Evolutionary conservation across 148 eudicot species (phyloP).

Genomic region (Camellia granthamiana): DNA sequence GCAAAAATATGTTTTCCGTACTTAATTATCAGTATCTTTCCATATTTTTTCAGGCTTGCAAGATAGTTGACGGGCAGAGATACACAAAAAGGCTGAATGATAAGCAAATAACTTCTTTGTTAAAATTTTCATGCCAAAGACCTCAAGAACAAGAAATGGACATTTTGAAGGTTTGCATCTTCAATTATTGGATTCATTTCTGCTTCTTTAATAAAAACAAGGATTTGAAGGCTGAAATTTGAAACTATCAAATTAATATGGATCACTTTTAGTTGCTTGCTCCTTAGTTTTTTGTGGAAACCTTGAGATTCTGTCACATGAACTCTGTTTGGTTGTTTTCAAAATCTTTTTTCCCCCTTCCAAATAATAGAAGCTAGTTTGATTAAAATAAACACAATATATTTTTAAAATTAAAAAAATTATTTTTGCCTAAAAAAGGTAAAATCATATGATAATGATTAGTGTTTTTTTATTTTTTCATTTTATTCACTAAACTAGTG

Average conservation of each 20-base stretch:
- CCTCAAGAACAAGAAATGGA: slow-evolving; percentile 63
- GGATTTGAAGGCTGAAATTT: neutral
- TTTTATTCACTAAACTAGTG: too few species aligned
- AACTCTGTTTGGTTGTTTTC: too few species aligned
- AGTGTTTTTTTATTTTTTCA: too few species aligned
- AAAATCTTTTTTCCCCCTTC: too few species aligned
- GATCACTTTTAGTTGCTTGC: neutral
- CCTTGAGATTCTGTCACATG: too few species aligned
- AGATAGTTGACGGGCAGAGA: slow-evolving; percentile 78
- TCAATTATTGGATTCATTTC: neutral
- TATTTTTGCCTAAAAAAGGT: too few species aligned
- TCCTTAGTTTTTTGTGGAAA: too few species aligned
- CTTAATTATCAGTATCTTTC: neutral
- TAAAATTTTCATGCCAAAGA: slow-evolving; percentile 67
- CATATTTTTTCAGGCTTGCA: slow-evolving; percentile 50
- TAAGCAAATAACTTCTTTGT: slow-evolving; percentile 66
- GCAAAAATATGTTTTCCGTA: neutral
- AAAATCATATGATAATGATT: too few species aligned
- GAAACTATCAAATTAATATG: neutral
- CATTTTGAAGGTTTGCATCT: slow-evolving; percentile 54
- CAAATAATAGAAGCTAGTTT: too few species aligned
- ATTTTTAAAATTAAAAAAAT: too few species aligned
- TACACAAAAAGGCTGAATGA: slow-evolving; percentile 67
- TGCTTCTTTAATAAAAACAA: neutral
- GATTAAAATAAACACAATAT: too few species aligned